Evolutionary conservation across 2,329 filamentous ascomycete genomes (phyloP).

Genomic region (Ophiosphaerella korrae): DNA sequence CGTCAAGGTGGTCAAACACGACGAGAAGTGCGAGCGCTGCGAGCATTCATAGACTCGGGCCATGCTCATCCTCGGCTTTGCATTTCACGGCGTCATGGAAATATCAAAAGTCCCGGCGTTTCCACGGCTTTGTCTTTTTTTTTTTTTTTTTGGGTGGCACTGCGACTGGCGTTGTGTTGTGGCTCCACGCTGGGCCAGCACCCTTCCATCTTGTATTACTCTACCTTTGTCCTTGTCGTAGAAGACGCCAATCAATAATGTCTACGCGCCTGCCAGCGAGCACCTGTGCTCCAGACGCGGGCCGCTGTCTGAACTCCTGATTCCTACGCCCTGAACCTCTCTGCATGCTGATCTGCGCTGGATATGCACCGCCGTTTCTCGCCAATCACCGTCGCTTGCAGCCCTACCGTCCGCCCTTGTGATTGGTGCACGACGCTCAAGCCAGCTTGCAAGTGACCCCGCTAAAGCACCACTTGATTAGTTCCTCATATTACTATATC

Average conservation of each 20-base stretch:
- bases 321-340: conserved; percentile 27
- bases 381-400: conserved; percentile 27
- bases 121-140: conserved; percentile 23
- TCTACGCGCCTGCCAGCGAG: conserved; percentile 29
- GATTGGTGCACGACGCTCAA: conserved; percentile 10
- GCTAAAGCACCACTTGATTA: conserved; percentile 17
- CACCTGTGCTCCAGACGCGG: conserved; percentile 24
- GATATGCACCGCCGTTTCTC: conserved; percentile 44
- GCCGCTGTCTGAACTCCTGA: conserved; percentile 19
- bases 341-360: conserved; percentile 36
- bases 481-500: conserved; percentile 28
- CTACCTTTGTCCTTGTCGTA: conserved; percentile 35
- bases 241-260: conserved; percentile 41
- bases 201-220: conserved; percentile 42
- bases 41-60: conserved; percentile 45
- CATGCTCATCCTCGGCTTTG: conserved; percentile 24
- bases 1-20: conserved; percentile 53
- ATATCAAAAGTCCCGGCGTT: conserved; percentile 46
- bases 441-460: conserved; percentile 16
- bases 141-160: too few relatives aligned
- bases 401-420: conserved; percentile 15
- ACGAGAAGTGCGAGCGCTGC: conserved; percentile 54
- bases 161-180: conserved; percentile 36
- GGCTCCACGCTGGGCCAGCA: conserved; percentile 42
- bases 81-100: conserved; percentile 50